A percentile compares a stretch with the other conserved stretches of the same genome.
Evolutionary conservation across 2,329 filamentous ascomycete genomes (phyloP).

Genomic region (Chaetomium strumarium): DNA sequence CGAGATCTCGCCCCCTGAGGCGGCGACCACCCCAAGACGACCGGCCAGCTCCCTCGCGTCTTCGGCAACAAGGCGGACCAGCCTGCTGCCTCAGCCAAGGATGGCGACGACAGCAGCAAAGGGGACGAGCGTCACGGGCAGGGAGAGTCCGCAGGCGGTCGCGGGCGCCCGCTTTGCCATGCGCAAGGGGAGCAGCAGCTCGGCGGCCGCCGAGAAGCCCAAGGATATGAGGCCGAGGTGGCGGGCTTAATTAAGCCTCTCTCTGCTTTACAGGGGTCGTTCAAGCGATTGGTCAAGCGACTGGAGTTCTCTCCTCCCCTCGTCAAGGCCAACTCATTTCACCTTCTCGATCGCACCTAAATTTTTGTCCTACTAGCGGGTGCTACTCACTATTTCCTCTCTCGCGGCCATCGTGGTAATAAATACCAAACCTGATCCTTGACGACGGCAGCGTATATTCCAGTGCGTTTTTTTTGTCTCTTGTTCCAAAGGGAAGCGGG

Average conservation of each 20-base stretch:
- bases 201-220: conserved; percentile 31
- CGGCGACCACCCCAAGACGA: conserved; percentile 37
- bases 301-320: too few relatives aligned
- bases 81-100: conserved; percentile 48
- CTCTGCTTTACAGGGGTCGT: not conserved
- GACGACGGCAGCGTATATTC: too few relatives aligned
- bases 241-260: conserved; percentile 1
- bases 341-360: too few relatives aligned
- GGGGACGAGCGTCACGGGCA: conserved; percentile 35
- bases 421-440: too few relatives aligned
- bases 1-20: conserved; percentile 24
- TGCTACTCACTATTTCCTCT: too few relatives aligned
- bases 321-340: too few relatives aligned
- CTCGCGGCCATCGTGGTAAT: too few relatives aligned
- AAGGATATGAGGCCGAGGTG: conserved; percentile 44
- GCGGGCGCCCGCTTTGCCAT: conserved; percentile 42
- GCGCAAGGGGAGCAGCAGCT: conserved; percentile 33
- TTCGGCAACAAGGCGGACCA: conserved; percentile 40
- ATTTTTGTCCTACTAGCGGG: too few relatives aligned
- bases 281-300: not conserved
- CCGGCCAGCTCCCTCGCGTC: conserved; percentile 53
- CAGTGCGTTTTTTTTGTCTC: not conserved
- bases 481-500: not conserved
- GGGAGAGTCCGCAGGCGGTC: conserved; percentile 43
- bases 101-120: conserved; percentile 17